Evolutionary conservation across 352 stramenopile species (phyloP).

Genomic region (Blastocystis sp.): DNA sequence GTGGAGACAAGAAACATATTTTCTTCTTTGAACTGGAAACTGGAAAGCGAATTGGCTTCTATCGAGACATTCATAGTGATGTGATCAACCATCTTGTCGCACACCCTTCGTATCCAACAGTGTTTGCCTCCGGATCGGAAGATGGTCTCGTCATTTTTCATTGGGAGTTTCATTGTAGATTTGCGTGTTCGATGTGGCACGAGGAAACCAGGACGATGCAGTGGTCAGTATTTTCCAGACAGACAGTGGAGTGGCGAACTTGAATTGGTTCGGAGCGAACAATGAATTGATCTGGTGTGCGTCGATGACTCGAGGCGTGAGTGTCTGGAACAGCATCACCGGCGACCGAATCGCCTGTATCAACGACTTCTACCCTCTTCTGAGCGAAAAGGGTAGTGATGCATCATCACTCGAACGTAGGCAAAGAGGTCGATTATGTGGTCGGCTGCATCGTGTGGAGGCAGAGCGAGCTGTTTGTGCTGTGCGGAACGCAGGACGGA

Average conservation of each 20-base stretch:
- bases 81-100: constrained; percentile 47
- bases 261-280: constrained; percentile 54
- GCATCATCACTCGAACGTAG: neutral
- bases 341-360: neutral
- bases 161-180: neutral
- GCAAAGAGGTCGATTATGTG: constrained; percentile 1
- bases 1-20: constrained; percentile 36
- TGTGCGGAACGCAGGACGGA: constrained; percentile 27
- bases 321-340: constrained; percentile 6
- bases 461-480: neutral
- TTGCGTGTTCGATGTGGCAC: constrained; percentile 55
- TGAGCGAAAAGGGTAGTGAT: neutral
- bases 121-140: constrained; percentile 58
- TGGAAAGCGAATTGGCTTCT: constrained; percentile 46
- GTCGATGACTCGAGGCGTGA: constrained; percentile 36
- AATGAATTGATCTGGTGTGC: constrained; percentile 57
- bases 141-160: constrained; percentile 27
- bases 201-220: constrained; percentile 57
- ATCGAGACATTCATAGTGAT: constrained; percentile 58
- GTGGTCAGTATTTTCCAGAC: constrained; percentile 55
- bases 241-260: constrained; percentile 29
- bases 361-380: neutral
- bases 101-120: constrained; percentile 42
- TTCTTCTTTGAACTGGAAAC: constrained; percentile 44
- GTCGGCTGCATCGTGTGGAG: neutral